Evolutionary conservation across 1,284 basidiomycete genomes (phyloP).

Genomic region (Marasmius tenuissimus): DNA sequence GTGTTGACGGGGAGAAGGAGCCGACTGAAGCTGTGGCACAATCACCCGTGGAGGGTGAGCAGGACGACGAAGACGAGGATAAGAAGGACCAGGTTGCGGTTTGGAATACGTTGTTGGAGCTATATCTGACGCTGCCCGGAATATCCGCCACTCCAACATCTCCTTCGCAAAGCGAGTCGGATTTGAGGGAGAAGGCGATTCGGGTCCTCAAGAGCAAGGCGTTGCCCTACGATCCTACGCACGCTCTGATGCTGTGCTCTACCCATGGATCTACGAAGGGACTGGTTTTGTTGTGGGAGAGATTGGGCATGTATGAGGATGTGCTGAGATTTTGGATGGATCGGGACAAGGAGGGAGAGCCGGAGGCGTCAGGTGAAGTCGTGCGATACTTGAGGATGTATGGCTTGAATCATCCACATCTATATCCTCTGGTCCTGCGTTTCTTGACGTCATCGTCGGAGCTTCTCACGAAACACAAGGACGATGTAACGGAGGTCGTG

Average conservation of each 20-base stretch:
- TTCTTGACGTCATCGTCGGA: conserved; percentile 84
- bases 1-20: conserved; percentile 43
- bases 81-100: conserved; percentile 79
- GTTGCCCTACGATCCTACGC: conserved; percentile 86
- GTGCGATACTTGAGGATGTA: conserved; percentile 74
- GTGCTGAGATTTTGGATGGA: conserved; percentile 92
- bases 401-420: conserved; percentile 66
- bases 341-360: conserved; percentile 45
- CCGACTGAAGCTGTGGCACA: not conserved
- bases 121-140: conserved; percentile 72
- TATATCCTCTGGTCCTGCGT: conserved; percentile 89
- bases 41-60: conserved; percentile 19
- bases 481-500: conserved; percentile 72
- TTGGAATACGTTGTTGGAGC: conserved; percentile 95
- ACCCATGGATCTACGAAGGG: conserved; percentile 81
- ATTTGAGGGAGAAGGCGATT: conserved; percentile 63
- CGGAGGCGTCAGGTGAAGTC: conserved; percentile 64
- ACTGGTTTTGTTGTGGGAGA: conserved; percentile 89
- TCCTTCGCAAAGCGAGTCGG: conserved; percentile 23
- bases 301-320: conserved; percentile 94
- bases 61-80: conserved; percentile 54
- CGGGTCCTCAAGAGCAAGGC: conserved; percentile 59
- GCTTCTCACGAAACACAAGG: conserved; percentile 67
- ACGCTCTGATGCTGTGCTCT: conserved; percentile 93
- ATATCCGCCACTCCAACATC: conserved; percentile 5